Evolutionary conservation across 2,329 filamentous ascomycete species (phyloP), one percentile per base, ranked within the genome.

Genomic region (Penicillium crustosum): DNA sequence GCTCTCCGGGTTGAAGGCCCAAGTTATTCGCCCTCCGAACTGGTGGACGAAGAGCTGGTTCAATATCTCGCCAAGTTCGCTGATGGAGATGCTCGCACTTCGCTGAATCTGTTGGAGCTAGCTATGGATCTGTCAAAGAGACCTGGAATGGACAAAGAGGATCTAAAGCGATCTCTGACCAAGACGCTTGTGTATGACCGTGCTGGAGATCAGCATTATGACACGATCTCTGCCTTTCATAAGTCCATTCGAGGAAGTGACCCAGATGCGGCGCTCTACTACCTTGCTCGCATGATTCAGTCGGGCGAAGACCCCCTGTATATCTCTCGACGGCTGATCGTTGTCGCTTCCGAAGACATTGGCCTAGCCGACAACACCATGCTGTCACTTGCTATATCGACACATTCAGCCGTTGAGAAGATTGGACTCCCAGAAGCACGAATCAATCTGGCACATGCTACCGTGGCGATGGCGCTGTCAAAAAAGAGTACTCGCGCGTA

Each of bases 221-320:
- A 99, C 72, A 94, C 90, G 53, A 97, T 99, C 69, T 96, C 91
- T 0, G 94, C 94, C 31, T 94, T 97, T 68, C 94, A 97, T 82
- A 99, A 99, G 70, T 92, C 92, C 2, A 88, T 97, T 10, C 89
- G 94, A 45, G 94, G 94, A 41, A 89, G 86, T 55, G 88, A 97
- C 69, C 76, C 93, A 0, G 90, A 97, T 73, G 94, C 93, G 0
- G 84, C 93, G 0, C 82, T 99, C 1, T 99, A 97, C 78, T 99
- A 97, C 73, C 85, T 99, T 2, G 91, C 90, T 0, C 88, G 94
- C 36, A 99, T 99, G 94, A 85, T 99, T 6, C 89, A 96, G 69
- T 94, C 90, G 0, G 93, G 93, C 58, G 93, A 97, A 75, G 94
- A 97, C 68, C 91, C 93, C 0, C 81, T 97, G 0, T 97, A 93